These are phyloP conservation scores for Leptographium radiaticola DNA, from an alignment of 2,329 filamentous ascomycete species.

Conservation along the genomic window DNA sequence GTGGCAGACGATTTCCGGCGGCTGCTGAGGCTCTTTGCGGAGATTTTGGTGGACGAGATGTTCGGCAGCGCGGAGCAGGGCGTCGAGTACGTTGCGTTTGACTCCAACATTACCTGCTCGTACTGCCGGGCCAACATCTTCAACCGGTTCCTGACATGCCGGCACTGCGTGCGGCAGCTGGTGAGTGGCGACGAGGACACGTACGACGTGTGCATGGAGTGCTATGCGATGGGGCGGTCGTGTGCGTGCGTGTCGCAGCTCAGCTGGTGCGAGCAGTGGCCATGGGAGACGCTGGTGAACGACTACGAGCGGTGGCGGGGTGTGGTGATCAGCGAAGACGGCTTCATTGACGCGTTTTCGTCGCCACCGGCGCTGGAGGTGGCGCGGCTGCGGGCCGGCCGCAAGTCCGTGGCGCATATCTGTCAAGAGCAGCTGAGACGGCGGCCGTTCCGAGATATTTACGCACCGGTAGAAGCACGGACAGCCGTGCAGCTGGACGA, in stretches of 20 bases:
- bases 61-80: constrained; percentile 61
- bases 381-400: constrained; percentile 51
- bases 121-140: constrained; percentile 96
- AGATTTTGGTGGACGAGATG: constrained; percentile 73
- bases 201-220: constrained; percentile 97
- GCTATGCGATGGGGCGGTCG: constrained; percentile 92
- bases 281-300: constrained; percentile 63
- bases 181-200: constrained; percentile 62
- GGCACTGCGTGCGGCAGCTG: constrained; percentile 59
- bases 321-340: constrained; percentile 62
- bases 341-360: constrained; percentile 48
- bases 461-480: constrained; percentile 38
- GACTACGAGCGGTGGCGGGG: constrained; percentile 76
- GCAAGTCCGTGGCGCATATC: constrained; percentile 79
- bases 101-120: constrained; percentile 87
- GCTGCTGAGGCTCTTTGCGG: constrained; percentile 65
- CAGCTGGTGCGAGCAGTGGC: constrained; percentile 87
- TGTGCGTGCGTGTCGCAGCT: constrained; percentile 79
- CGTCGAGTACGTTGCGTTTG: constrained; percentile 66
- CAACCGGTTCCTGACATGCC: constrained; percentile 90
- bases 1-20: constrained; percentile 73
- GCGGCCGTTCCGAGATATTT: constrained; percentile 74
- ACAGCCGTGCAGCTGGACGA: constrained; percentile 28
- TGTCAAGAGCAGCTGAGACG: constrained; percentile 76
- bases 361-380: constrained; percentile 61